Percentiles rank a stretch among this genome's conserved stretches.
Evolutionary conservation across 495 filamentous ascomycete species (phyloP).

Genomic region (Trichoderma orchidacearum): DNA sequence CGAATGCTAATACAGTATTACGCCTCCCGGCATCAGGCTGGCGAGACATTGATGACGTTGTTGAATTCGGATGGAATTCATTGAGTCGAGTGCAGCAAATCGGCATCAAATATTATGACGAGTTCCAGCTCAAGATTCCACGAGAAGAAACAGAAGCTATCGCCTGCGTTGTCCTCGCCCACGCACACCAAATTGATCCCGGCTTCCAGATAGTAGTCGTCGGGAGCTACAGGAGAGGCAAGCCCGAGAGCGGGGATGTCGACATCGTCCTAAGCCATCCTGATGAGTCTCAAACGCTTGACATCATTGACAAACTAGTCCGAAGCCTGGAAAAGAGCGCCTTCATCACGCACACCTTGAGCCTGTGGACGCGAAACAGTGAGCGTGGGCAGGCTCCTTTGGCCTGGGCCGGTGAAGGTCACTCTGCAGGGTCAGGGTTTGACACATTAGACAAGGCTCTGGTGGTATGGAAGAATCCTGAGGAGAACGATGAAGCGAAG

Average conservation of each 20-base stretch:
- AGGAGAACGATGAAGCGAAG: conserved; percentile 16
- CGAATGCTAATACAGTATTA: background rate
- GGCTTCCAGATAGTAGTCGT: conserved; percentile 62
- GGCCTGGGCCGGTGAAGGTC: conserved; percentile 28
- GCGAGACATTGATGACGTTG: conserved; percentile 59
- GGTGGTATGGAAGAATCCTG: conserved; percentile 83
- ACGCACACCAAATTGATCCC: conserved; percentile 40
- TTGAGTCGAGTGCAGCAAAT: conserved; percentile 80
- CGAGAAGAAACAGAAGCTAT: conserved; percentile 64
- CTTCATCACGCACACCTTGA: conserved; percentile 75
- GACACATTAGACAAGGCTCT: conserved; percentile 85
- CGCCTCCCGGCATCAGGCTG: conserved; percentile 27
- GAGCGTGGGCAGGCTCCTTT: conserved; percentile 57
- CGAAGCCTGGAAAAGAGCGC: conserved; percentile 48
- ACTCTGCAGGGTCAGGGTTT: conserved; percentile 42
- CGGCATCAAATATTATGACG: conserved; percentile 90
- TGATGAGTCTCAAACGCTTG: conserved; percentile 47
- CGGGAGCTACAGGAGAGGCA: conserved; percentile 78
- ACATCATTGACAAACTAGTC: conserved; percentile 56
- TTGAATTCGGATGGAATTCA: conserved; percentile 66
- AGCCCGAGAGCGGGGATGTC: conserved; percentile 60
- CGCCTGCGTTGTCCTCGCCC: conserved; percentile 38
- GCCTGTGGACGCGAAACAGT: conserved; percentile 48
- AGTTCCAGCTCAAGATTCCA: conserved; percentile 60
- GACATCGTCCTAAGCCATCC: conserved; percentile 78